Evolutionary conservation across 1,139 yeast genomes (phyloP).

Genomic region (Chernovozyma sophiae-reginae): DNA sequence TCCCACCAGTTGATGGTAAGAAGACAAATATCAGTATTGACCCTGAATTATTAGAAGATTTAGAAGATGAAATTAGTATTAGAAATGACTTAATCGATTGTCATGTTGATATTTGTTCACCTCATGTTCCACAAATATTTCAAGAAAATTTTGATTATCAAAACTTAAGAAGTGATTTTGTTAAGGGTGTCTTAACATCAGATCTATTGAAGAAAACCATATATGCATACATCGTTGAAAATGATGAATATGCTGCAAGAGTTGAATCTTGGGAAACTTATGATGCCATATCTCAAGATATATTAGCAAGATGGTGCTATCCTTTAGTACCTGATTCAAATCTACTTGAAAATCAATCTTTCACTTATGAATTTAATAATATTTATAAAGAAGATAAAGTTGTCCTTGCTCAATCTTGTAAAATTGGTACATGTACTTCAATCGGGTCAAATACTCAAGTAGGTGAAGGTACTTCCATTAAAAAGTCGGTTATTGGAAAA

Average conservation of each 20-base stretch:
- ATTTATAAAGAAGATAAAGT: constrained; percentile 82
- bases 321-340: constrained; percentile 90
- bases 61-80: constrained; percentile 66
- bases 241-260: constrained; percentile 81
- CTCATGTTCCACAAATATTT: constrained; percentile 91
- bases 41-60: constrained; percentile 76
- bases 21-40: constrained; percentile 64
- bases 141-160: constrained; percentile 97
- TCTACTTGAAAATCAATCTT: constrained; percentile 64
- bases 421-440: constrained; percentile 68
- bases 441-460: constrained; percentile 73
- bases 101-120: constrained; percentile 91
- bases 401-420: constrained; percentile 88
- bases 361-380: constrained; percentile 76
- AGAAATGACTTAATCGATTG: constrained; percentile 95
- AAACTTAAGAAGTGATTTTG: constrained; percentile 77
- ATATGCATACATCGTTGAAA: constrained; percentile 74
- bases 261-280: constrained; percentile 93
- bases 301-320: constrained; percentile 86
- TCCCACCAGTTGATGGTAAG: constrained; percentile 59
- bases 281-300: constrained; percentile 87
- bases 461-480: constrained; percentile 52
- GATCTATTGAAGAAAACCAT: constrained; percentile 89
- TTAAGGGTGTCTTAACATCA: constrained; percentile 84
- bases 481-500: constrained; percentile 76